Conservation (phyloP, 2,329 filamentous ascomycete species). For the Trichoderma sp. region DNA sequence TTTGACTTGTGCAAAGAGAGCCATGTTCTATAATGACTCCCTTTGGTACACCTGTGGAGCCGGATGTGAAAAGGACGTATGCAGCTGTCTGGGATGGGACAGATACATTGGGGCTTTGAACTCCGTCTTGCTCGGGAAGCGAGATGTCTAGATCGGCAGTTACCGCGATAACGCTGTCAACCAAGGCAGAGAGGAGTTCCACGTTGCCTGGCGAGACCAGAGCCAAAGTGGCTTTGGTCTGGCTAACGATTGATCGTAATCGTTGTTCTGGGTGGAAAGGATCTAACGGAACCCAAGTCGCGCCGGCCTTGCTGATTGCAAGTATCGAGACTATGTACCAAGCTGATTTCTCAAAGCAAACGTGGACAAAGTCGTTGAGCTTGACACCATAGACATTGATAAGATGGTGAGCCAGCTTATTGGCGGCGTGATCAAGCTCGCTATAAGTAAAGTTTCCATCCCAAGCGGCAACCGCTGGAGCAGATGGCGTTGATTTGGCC, state of each 20-base stretch:
- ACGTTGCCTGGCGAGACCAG: constrained; percentile 1
- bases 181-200: not conserved
- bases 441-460: constrained; percentile 7
- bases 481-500: not conserved
- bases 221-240: constrained; percentile 1
- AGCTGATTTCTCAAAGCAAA: constrained; percentile 21
- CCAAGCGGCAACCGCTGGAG: constrained; percentile 18
- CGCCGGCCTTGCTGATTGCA: constrained; percentile 20
- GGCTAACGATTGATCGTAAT: constrained; percentile 1
- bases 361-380: not conserved
- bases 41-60: constrained; percentile 11
- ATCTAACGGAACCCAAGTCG: constrained; percentile 15
- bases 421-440: not conserved
- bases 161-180: not conserved
- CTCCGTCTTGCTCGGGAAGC: not conserved
- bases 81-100: constrained; percentile 8
- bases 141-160: not conserved
- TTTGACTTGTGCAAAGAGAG: constrained; percentile 7
- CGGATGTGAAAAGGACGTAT: constrained; percentile 17
- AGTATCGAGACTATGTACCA: constrained; percentile 10
- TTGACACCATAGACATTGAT: not conserved
- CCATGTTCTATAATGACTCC: constrained; percentile 14
- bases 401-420: constrained; percentile 4
- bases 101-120: not conserved
- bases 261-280: constrained; percentile 12